These are phyloP conservation scores for Fragosphaeria purpurea DNA, from an alignment of 2,329 filamentous ascomycete genomes.

Conservation along the genomic window DNA sequence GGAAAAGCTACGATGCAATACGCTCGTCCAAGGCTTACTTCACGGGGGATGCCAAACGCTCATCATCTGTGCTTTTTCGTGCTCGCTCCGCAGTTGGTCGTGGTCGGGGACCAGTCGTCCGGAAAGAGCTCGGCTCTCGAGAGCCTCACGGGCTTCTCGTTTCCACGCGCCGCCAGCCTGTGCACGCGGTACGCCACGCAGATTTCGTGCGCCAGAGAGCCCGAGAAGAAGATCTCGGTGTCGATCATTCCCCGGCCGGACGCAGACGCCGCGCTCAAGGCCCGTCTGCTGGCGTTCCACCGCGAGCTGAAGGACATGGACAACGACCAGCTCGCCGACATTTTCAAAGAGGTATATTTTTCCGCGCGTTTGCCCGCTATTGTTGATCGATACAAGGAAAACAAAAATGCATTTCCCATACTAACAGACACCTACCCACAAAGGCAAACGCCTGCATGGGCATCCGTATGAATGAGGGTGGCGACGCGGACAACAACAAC, in stretches of 20 bases:
- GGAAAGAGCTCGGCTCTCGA: conserved; percentile 67
- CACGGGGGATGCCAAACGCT: too few species aligned
- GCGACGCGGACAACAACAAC: background rate
- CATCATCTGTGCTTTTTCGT: background rate
- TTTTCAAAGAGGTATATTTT: conserved; percentile 30
- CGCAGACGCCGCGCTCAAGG: conserved; percentile 10
- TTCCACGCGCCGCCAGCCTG: conserved; percentile 14
- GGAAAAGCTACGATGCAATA: too few species aligned
- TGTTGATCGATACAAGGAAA: too few species aligned
- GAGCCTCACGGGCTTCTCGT: conserved; percentile 27
- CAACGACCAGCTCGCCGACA: conserved; percentile 21
- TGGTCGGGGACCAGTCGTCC: conserved; percentile 65
- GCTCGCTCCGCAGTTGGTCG: conserved; percentile 44
- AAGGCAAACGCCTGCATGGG: conserved; percentile 36
- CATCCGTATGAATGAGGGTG: conserved; percentile 20
- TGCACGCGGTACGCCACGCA: conserved; percentile 21
- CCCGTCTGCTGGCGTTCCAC: conserved; percentile 17
- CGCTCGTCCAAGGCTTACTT: too few species aligned
- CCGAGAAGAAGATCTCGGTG: conserved; percentile 15
- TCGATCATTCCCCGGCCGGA: conserved; percentile 18
- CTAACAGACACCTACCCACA: background rate
- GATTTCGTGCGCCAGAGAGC: conserved; percentile 20
- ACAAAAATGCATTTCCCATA: background rate
- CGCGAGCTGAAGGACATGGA: conserved; percentile 17
- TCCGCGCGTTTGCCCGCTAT: background rate